phyloP scores from a whole-genome alignment of 345 rosid species.

The Bruguiera parviflora region DNA sequence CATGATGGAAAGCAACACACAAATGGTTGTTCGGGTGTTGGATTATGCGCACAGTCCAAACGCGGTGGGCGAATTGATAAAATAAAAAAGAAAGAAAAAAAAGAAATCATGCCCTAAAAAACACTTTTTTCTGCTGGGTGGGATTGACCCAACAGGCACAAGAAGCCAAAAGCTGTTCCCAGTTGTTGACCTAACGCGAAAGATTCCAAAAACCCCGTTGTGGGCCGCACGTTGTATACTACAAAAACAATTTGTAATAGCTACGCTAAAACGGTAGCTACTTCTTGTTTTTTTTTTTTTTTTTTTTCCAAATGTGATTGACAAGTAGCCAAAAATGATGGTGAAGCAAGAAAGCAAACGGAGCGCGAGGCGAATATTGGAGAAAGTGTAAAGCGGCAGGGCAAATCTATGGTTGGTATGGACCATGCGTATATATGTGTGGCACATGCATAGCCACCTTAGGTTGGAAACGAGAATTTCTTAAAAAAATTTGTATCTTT shows the following conservation, averaged over 20 bases:
- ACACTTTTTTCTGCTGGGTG: background rate
- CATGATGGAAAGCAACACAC: too few species aligned
- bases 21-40: too few species aligned
- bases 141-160: conserved; percentile 27
- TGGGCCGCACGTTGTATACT: conserved; percentile 30
- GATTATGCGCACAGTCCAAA: background rate
- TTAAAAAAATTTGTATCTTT: too few species aligned
- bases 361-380: too few species aligned
- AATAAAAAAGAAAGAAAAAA: background rate
- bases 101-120: background rate
- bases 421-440: conserved; percentile 10
- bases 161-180: conserved; percentile 37
- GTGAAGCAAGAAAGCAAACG: background rate
- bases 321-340: background rate
- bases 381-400: conserved; percentile 25
- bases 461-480: too few species aligned
- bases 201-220: conserved; percentile 24
- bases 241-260: background rate
- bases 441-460: conserved; percentile 37
- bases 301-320: background rate
- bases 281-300: too few species aligned
- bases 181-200: conserved; percentile 48
- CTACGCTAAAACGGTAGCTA: background rate
- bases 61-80: background rate
- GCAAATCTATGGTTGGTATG: conserved; percentile 22